Percentiles rank a stretch among this genome's conserved stretches.
phyloP scores from a whole-genome alignment of 148 eudicot species.

The Silene latifolia region DNA sequence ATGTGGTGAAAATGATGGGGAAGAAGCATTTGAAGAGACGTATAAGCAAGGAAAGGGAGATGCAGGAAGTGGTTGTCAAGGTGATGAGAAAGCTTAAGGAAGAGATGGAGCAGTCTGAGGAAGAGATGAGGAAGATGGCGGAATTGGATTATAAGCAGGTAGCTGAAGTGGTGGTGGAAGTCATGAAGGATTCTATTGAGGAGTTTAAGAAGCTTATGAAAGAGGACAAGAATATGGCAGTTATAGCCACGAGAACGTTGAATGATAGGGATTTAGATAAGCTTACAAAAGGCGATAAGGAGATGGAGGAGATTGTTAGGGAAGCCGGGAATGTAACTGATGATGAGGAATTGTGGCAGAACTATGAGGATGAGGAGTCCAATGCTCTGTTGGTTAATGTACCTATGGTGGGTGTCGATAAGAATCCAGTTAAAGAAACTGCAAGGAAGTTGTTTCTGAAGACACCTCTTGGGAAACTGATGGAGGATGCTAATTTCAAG shows the following conservation, averaged over 20 bases:
- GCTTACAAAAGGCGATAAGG: not conserved
- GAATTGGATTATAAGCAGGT: not conserved
- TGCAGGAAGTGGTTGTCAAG: not conserved
- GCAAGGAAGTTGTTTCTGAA: not conserved
- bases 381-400: not conserved
- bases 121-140: not conserved
- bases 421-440: conserved; percentile 6
- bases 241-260: not conserved
- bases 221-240: not conserved
- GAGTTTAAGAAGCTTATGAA: conserved; percentile 12
- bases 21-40: conserved; percentile 7
- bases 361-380: not conserved
- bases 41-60: not conserved
- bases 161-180: not conserved
- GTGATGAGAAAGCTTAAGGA: conserved; percentile 8
- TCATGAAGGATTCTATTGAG: not conserved
- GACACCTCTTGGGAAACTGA: not conserved
- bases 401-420: not conserved
- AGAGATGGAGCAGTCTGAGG: not conserved
- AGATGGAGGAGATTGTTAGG: not conserved
- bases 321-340: not conserved
- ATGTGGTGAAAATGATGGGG: conserved; percentile 8
- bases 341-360: not conserved
- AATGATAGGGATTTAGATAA: not conserved
- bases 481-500: conserved; percentile 3